Percentiles rank a stretch among this genome's conserved stretches.
Conservation (phyloP, 176 grass and related monocot genomes). For the Hordeum vulgare region MorexV3_pseudomolecules_assembly NC_058518.1:389292933-389293432, state of each 20-base stretch:
- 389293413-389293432: conserved; percentile 7
- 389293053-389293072: not conserved
- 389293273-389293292: conserved; percentile 3
- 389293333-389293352: conserved; percentile 22
- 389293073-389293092: not conserved
- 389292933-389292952: not conserved
- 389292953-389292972: not conserved
- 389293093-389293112: conserved; percentile 1
- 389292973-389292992: conserved; percentile 28
- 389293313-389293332: too few species aligned
- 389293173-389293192: not conserved
- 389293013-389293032: not conserved
- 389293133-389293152: not conserved
- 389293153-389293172: not conserved
- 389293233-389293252: not conserved
- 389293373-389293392: conserved; percentile 20
- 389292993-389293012: not conserved
- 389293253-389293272: conserved; percentile 6
- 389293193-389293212: not conserved
- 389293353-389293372: not conserved
- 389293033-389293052: not conserved
- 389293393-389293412: conserved; percentile 49
- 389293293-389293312: not conserved
- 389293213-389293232: conserved; percentile 9
- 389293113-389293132: not conserved